Base-by-base conservation (phyloP, 1,139 yeast genomes). In the Lodderomyces jiufengensis region DNA sequence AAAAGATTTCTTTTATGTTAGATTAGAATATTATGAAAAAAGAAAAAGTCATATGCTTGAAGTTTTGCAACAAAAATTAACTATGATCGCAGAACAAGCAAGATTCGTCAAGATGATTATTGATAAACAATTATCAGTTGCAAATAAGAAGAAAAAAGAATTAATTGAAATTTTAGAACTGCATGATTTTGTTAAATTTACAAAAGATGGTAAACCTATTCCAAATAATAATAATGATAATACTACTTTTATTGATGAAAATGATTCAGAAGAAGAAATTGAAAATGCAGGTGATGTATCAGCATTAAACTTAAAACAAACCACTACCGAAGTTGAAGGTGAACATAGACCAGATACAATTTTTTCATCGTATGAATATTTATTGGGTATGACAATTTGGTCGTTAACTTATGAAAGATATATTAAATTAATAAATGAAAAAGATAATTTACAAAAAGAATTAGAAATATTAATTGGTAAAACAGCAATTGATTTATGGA, bases 381-480 rank as follows among this genome's bases (percentile, higher is more conserved):
- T 85, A 44, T 66, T 85, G 38, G 90, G 92, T 37, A 85, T 94
- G 96, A 77, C 90, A 26, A 80, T 94, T 49, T 88, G 97, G 95
- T 82, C 96, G 22, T 76, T 92, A 54, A 90, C 98, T 1, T 73
- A 73, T 43, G 99, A 94, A 62, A 74, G 95, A 48, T 92, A 88
- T 54, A 92, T 87, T 50, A 80, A 76, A 49, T 66, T 92, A 43
- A 64, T 88, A 49, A 70, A 71, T 36, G 95, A 88, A 56, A 73
- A 79, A 45, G 86, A 78, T 36, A 79, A 65, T 23, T 84, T 82
- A 54, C 94, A 88, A 54, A 66, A 61, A 9, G 95, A 87, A 53
- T 72, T 92, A 49, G 82, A 79, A 34, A 58, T 55, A 2, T 69
- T 92, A 46, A 70, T 90, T 48, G 73, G 74, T 39, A 70, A 79